Evolutionary conservation across 2,329 filamentous ascomycete genomes (phyloP), one percentile per base, ranked within the genome.

Genomic region (Fusarium anthophilum): DNA sequence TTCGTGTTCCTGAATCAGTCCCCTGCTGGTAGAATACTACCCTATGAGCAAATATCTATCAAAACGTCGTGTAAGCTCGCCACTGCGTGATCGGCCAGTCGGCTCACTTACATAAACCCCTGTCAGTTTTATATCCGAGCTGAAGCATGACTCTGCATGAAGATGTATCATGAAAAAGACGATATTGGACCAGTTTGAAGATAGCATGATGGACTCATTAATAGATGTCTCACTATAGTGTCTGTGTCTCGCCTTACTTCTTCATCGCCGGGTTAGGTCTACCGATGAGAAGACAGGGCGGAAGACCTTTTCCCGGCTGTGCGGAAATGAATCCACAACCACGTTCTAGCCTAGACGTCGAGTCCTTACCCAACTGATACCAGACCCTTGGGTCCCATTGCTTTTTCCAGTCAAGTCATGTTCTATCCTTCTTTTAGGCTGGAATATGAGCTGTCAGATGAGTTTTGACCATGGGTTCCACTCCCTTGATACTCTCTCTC

Each of bases 271-370:
- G 28, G 30, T 32, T 5, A 18, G 13, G 28, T 48, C 22, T 32
- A 17, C 35, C 17, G 20, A 39, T 51, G 22, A 13, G 5, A 24
- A 26, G n/a, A 53, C 37, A 26, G 14, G 37, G 38, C 13, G 47
- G 37, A 41, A 55, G 37, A 35, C 17, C 13, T 30, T 45, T 32
- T 37, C 41, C 51, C n/a, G 20, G 7, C 28, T 39, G 37, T 62
- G 30, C 38, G 45, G 45, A 48, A 63, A 53, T 63, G 61, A 63
- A 61, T 39, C 61, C 61, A 63, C 54, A 37, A 22, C 37, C 35
- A 39, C n/a, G 43, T 50, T 63, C 60, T 63, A 38, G 37, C 28
- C 28, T 37, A 60, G 24, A 39, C 37, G 58, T 61, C 35, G 18
- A 45, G 17, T 39, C n/a, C 24, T 24, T 50, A 32, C 60, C 38